These are phyloP conservation scores for Morella rubra DNA, from an alignment of 306 rosid species.

Conservation along the genomic window DNA sequence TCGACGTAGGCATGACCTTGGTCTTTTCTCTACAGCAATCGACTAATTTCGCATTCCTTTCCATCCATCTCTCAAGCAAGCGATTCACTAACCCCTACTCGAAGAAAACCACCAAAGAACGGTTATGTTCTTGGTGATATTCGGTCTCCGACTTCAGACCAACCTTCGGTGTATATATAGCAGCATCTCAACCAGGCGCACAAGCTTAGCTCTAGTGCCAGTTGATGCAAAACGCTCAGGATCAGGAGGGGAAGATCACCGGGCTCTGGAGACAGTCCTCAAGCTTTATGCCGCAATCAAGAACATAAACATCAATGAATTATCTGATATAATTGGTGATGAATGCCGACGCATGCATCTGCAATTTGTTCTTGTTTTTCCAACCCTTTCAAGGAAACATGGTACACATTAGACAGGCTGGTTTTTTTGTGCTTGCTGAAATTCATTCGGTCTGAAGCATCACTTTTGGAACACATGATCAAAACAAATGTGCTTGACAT, in stretches of 20 bases:
- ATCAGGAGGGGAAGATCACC: constrained; percentile 33
- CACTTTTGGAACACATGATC: too few relatives aligned
- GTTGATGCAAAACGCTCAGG: constrained; percentile 42
- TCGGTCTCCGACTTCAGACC: constrained; percentile 24
- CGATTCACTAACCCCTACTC: too few relatives aligned
- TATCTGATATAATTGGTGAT: constrained; percentile 48
- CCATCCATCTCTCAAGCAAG: constrained; percentile 18
- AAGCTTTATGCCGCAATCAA: constrained; percentile 49
- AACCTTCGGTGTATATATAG: constrained; percentile 17
- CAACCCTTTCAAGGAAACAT: constrained; percentile 46
- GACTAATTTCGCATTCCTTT: constrained; percentile 25
- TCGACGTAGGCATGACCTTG: constrained; percentile 31
- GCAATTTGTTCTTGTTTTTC: constrained; percentile 47
- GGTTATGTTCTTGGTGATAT: constrained; percentile 19
- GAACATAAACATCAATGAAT: constrained; percentile 36
- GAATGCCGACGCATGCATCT: constrained; percentile 40
- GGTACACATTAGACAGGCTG: constrained; percentile 31
- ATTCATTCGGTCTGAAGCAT: too few relatives aligned
- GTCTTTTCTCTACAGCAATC: constrained; percentile 24
- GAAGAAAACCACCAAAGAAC: constrained; percentile 14
- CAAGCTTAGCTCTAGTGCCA: constrained; percentile 26
- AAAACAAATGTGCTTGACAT: constrained; percentile 10
- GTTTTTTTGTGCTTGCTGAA: background rate
- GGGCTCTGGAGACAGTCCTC: constrained; percentile 42
- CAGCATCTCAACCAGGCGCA: constrained; percentile 28